A percentile compares a stretch with the other conserved stretches of the same genome.
phyloP scores from a whole-genome alignment of 176 grass and related monocot genomes.

The Tillandsia leiboldiana region DNA sequence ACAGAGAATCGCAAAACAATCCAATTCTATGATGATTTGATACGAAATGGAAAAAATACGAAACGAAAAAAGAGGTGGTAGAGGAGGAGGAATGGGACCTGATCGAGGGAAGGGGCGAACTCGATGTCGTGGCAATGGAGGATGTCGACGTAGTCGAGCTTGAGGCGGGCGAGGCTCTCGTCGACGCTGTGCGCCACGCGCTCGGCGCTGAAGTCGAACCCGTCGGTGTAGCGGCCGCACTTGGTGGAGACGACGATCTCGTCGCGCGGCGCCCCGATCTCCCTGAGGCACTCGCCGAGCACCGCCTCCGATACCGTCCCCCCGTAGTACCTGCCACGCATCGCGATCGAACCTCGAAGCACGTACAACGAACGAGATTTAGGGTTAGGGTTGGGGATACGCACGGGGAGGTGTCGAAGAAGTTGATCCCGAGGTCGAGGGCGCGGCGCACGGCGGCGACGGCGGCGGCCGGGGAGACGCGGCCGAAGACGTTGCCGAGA shows the following conservation, averaged over 20 bases:
- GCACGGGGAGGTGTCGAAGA: slow-evolving; percentile 96
- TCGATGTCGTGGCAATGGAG: slow-evolving; percentile 90
- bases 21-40: neutral
- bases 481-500: slow-evolving; percentile 68
- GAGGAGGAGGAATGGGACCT: slow-evolving; percentile 17
- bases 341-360: neutral
- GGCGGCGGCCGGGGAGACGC: slow-evolving; percentile 39
- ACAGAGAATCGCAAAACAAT: no score
- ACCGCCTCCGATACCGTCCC: slow-evolving; percentile 67
- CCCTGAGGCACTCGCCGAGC: slow-evolving; percentile 71
- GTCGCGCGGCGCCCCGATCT: slow-evolving; percentile 40
- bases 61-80: neutral
- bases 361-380: neutral
- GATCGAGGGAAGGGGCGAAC: slow-evolving; percentile 57
- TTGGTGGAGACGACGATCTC: slow-evolving; percentile 65
- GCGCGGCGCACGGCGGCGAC: slow-evolving; percentile 62
- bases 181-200: slow-evolving; percentile 54
- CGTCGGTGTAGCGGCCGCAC: slow-evolving; percentile 74
- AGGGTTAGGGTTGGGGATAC: neutral
- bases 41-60: neutral
- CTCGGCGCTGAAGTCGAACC: slow-evolving; percentile 79
- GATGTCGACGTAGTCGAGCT: slow-evolving; percentile 76
- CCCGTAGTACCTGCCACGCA: slow-evolving; percentile 57
- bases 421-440: slow-evolving; percentile 75
- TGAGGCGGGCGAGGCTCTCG: slow-evolving; percentile 66